These are phyloP conservation scores for Apiotrichum mycotoxinovorans DNA, from an alignment of 1,284 basidiomycete genomes.

Conservation along the genomic window DNA sequence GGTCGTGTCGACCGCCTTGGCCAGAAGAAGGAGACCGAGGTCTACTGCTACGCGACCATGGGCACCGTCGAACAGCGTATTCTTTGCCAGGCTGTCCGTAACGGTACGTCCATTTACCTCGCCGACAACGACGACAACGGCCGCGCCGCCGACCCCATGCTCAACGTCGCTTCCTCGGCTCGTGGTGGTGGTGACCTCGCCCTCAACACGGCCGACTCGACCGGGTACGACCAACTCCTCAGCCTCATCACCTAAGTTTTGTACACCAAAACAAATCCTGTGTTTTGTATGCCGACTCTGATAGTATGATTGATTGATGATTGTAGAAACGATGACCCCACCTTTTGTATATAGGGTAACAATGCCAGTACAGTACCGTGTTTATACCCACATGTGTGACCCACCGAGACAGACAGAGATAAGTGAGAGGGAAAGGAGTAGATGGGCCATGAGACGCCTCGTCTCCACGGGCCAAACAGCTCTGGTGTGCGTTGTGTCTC, in stretches of 20 bases:
- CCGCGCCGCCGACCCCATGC: slow-evolving; percentile 29
- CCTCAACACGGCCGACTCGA: slow-evolving; percentile 22
- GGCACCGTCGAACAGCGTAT: slow-evolving; percentile 48
- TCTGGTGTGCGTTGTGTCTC: too few species aligned
- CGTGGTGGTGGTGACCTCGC: slow-evolving; percentile 41
- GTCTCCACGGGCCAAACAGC: too few species aligned
- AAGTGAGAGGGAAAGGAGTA: too few species aligned
- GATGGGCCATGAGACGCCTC: too few species aligned
- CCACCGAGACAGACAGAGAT: too few species aligned
- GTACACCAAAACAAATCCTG: too few species aligned
- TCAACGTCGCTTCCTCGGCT: slow-evolving; percentile 42
- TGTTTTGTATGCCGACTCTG: too few species aligned
- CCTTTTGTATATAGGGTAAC: too few species aligned
- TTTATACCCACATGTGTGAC: too few species aligned
- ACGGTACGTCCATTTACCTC: slow-evolving; percentile 45
- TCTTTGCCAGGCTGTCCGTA: slow-evolving; percentile 43
- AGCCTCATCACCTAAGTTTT: slow-evolving; percentile 1
- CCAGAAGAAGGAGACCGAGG: slow-evolving; percentile 42
- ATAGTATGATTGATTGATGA: background rate
- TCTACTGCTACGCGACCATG: slow-evolving; percentile 47
- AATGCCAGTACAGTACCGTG: too few species aligned
- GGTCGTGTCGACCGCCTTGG: slow-evolving; percentile 31
- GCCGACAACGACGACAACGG: slow-evolving; percentile 30
- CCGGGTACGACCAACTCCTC: background rate
- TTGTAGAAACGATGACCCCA: too few species aligned